Base-by-base conservation (phyloP, 768 basidiomycete species). In the Dictyophora rubrovolvata region DNA sequence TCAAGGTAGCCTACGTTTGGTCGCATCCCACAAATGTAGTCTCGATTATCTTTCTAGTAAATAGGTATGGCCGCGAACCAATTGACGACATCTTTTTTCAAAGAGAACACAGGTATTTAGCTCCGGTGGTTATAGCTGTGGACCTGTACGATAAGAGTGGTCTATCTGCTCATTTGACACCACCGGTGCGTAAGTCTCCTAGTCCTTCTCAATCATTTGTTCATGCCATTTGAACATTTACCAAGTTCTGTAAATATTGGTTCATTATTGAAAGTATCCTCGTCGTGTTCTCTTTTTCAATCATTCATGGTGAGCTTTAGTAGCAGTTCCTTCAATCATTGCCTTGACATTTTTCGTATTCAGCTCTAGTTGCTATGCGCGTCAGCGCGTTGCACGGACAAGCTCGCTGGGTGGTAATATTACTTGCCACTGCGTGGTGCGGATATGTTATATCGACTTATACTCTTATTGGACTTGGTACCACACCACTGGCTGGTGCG, bases 101-200 rank as follows among this genome's bases (percentile, higher is more conserved):
- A 54, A 36, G 10, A 20, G 23, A 14, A 28, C 18, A 17, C n/a
- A 54, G 53, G 10, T 54, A 54, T 36, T 20, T 36, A 10, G 28
- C 53, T 17, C 53, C 53, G 21, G 10, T 54, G 23, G 35, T 54
- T 2, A 33, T 54, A 36, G 35, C 35, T 10, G 21, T 54, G 23
- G 53, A 54, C 20, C 28, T 54, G 28, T 54, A 54, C 34, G 53
- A 54, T 23, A 54, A 54, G 36, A 54, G 21, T 54, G 53, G 53
- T 20, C 22, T 54, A 20, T 17, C 53, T 10, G 21, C 53, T 14
- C 18, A 23, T 20, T 36, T 54, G 18, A 20, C 22, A 23, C 53
- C 5, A 33, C 18, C 21, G 14, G 53, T 54, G 16, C 53, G 53
- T 35, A 11, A 28, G 18, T 11, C 33, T 28, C 28, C 28, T 28